Conservation (phyloP, 305 asterid genomes). For the Rubia peregrina region DNA sequence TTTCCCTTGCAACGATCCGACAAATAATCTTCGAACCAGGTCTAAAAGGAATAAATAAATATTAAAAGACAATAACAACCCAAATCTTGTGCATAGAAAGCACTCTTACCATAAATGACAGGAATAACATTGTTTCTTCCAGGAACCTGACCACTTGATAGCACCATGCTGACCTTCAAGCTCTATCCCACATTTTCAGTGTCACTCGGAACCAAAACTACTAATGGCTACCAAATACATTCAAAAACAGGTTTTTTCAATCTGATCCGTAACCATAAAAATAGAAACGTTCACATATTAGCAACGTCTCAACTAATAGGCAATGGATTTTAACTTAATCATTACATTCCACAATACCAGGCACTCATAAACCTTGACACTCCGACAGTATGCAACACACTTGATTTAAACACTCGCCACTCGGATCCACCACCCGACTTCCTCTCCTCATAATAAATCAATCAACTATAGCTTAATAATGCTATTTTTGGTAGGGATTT, state of each 20-base stretch:
- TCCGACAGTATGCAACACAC: not conserved
- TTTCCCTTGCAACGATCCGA: conserved; percentile 89
- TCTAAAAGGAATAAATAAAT: conserved; percentile 7
- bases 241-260: conserved; percentile 81
- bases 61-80: not conserved
- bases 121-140: conserved; percentile 98
- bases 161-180: conserved; percentile 86
- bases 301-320: too few relatives aligned
- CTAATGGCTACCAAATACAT: conserved; percentile 82
- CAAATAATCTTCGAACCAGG: conserved; percentile 61
- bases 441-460: not conserved
- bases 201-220: conserved; percentile 52
- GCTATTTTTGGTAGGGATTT: too few relatives aligned
- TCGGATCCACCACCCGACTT: not conserved
- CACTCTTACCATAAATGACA: conserved; percentile 72
- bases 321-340: not conserved
- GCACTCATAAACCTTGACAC: not conserved
- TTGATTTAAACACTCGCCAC: too few relatives aligned
- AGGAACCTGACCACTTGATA: conserved; percentile 99
- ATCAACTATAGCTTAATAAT: not conserved
- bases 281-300: not conserved
- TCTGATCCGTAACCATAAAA: conserved; percentile 65
- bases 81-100: not conserved
- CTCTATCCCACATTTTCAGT: conserved; percentile 26
- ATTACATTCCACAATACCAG: not conserved